These are phyloP conservation scores for Ceratobasidium sp. DNA, from an alignment of 1,284 basidiomycete genomes.

Conservation along the genomic window DNA sequence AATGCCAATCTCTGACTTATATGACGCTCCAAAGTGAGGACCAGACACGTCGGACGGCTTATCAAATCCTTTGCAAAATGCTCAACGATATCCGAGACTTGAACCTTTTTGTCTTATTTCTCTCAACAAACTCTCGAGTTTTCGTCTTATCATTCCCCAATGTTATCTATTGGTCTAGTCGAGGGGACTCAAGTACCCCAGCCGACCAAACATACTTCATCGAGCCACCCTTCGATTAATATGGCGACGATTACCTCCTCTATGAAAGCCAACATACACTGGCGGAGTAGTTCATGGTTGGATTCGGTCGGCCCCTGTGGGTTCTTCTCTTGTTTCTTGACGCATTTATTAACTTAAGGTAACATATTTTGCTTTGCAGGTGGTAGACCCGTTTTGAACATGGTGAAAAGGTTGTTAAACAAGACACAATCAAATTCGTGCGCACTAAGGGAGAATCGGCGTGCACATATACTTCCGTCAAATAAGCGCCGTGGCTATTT, in stretches of 20 bases:
- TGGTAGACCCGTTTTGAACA: conserved; percentile 8
- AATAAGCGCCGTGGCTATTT: too few species aligned
- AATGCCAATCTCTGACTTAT: not conserved
- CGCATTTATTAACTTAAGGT: not conserved
- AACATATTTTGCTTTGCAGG: not conserved
- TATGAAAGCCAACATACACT: not conserved
- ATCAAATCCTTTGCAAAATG: conserved; percentile 7
- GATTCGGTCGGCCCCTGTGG: conserved; percentile 14
- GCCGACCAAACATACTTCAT: not conserved
- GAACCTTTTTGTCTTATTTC: not conserved
- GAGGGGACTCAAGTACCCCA: not conserved
- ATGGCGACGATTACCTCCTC: not conserved
- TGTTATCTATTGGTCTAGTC: not conserved
- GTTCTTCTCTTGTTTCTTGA: not conserved
- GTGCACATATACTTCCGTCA: too few species aligned
- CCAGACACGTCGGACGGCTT: not conserved
- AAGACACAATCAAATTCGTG: not conserved
- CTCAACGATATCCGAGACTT: not conserved
- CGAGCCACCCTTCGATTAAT: not conserved
- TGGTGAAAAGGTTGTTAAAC: not conserved
- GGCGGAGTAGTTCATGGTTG: conserved; percentile 6
- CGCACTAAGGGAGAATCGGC: too few species aligned
- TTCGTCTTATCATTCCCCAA: not conserved
- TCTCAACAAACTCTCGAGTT: not conserved
- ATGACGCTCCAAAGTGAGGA: too few species aligned